These are phyloP conservation scores for Starmerella powellii DNA, from an alignment of 805 yeast genomes.

Conservation along the genomic window DNA sequence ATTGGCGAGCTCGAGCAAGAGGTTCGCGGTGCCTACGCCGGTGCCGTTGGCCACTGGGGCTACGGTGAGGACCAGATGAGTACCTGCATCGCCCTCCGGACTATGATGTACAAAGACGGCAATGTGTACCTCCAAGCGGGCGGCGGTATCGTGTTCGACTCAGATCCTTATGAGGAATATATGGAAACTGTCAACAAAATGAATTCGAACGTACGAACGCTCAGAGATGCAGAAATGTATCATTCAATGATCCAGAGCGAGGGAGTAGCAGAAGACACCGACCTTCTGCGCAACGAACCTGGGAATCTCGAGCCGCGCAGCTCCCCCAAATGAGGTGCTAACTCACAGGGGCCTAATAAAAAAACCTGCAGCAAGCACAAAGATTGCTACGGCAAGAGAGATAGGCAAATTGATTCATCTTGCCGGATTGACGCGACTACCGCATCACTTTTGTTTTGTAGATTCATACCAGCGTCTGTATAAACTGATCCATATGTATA, in stretches of 20 bases:
- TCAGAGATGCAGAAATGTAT: conserved; percentile 75
- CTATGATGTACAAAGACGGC: conserved; percentile 90
- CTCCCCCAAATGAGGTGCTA: too few species aligned
- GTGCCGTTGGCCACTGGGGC: conserved; percentile 98
- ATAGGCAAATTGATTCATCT: too few species aligned
- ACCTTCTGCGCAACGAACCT: too few species aligned
- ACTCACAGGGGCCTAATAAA: too few species aligned
- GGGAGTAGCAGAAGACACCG: background rate
- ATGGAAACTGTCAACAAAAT: conserved; percentile 94
- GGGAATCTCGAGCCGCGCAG: too few species aligned
- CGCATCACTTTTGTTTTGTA: too few species aligned
- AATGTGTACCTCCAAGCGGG: conserved; percentile 94
- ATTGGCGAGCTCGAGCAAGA: conserved; percentile 82
- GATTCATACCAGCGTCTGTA: too few species aligned
- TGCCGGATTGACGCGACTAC: too few species aligned
- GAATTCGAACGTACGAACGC: conserved; percentile 82
- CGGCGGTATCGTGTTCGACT: conserved; percentile 94
- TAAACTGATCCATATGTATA: too few species aligned
- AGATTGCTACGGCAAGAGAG: too few species aligned
- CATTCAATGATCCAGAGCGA: conserved; percentile 6
- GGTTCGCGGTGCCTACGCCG: conserved; percentile 93
- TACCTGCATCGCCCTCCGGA: conserved; percentile 93
- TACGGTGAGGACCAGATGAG: conserved; percentile 93
- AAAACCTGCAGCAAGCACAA: too few species aligned
- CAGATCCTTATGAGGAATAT: conserved; percentile 91